Conservation (phyloP, 495 filamentous ascomycete genomes). For the Penicillium subrubescens region DNA sequence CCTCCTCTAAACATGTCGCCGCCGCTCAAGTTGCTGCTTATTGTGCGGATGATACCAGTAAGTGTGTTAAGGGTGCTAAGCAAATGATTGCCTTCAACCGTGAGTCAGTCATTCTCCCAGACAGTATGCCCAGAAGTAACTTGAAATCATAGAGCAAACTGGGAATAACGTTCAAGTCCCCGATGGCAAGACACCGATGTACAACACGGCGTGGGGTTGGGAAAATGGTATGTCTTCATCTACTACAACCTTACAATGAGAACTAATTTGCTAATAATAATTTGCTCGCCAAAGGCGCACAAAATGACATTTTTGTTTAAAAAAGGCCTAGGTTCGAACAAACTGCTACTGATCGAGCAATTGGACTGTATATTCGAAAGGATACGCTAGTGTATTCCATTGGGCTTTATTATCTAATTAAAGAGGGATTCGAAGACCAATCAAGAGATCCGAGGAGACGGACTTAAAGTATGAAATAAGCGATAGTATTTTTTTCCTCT, state of each 20-base stretch:
- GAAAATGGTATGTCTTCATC: slow-evolving; percentile 18
- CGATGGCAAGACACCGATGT: slow-evolving; percentile 18
- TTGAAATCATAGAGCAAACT: slow-evolving; percentile 17
- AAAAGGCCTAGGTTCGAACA: neutral
- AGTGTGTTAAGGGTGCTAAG: slow-evolving; percentile 56
- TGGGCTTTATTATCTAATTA: neutral
- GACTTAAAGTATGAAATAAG: neutral
- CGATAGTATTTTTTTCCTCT: neutral
- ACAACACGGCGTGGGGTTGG: slow-evolving; percentile 24
- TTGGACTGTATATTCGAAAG: neutral
- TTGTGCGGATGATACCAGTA: slow-evolving; percentile 42
- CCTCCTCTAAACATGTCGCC: slow-evolving; percentile 40
- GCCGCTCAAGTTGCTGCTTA: slow-evolving; percentile 43
- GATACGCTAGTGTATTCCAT: neutral
- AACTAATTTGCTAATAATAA: neutral
- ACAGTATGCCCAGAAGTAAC: neutral
- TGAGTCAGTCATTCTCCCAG: slow-evolving; percentile 17
- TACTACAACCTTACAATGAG: neutral
- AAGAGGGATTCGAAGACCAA: neutral
- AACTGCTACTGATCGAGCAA: neutral
- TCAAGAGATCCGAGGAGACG: neutral
- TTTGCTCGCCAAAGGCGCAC: slow-evolving; percentile 5
- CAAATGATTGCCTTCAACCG: slow-evolving; percentile 57
- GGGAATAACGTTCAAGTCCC: slow-evolving; percentile 28
- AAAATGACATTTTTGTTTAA: slow-evolving; percentile 16